Percentiles rank a stretch among this genome's conserved stretches.
Evolutionary conservation across 2,329 filamentous ascomycete species (phyloP).

Genomic region (Colletotrichum camelliae): DNA sequence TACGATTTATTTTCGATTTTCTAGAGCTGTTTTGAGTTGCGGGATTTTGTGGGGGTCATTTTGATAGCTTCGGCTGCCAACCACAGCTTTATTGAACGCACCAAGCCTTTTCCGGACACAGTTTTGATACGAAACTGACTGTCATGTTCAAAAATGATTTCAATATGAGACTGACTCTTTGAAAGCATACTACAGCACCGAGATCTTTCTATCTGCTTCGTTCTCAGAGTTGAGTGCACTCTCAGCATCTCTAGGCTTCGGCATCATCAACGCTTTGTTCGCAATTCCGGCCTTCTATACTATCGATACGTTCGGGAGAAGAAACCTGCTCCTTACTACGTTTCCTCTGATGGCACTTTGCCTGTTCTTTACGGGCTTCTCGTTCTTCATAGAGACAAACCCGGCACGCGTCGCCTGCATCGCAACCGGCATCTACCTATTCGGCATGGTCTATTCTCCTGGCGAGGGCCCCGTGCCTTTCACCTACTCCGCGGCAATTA

Average conservation of each 20-base stretch:
- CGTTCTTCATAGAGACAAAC: slow-evolving; percentile 46
- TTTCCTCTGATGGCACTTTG: slow-evolving; percentile 68
- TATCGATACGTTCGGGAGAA: slow-evolving; percentile 71
- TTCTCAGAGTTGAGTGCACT: slow-evolving; percentile 58
- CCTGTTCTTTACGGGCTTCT: slow-evolving; percentile 52
- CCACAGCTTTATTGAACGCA: background rate
- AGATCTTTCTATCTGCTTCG: slow-evolving; percentile 64
- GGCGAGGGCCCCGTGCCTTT: slow-evolving; percentile 65
- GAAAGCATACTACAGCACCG: slow-evolving; percentile 62
- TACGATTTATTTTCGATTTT: background rate
- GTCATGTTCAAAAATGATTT: background rate
- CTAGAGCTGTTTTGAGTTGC: background rate
- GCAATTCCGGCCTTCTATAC: slow-evolving; percentile 68
- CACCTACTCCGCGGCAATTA: slow-evolving; percentile 58
- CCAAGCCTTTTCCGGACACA: background rate
- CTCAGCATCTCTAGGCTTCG: slow-evolving; percentile 66
- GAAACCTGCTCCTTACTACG: slow-evolving; percentile 66
- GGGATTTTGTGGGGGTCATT: background rate
- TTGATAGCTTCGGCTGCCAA: background rate
- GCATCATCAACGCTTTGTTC: slow-evolving; percentile 69
- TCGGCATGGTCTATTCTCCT: slow-evolving; percentile 63
- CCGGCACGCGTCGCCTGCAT: slow-evolving; percentile 47
- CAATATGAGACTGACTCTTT: background rate
- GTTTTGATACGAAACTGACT: background rate
- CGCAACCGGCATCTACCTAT: slow-evolving; percentile 55